Percentiles rank a stretch among this genome's conserved stretches.
Conservation (phyloP, 2,329 filamentous ascomycete genomes). For the Colletotrichum limetticola region DNA sequence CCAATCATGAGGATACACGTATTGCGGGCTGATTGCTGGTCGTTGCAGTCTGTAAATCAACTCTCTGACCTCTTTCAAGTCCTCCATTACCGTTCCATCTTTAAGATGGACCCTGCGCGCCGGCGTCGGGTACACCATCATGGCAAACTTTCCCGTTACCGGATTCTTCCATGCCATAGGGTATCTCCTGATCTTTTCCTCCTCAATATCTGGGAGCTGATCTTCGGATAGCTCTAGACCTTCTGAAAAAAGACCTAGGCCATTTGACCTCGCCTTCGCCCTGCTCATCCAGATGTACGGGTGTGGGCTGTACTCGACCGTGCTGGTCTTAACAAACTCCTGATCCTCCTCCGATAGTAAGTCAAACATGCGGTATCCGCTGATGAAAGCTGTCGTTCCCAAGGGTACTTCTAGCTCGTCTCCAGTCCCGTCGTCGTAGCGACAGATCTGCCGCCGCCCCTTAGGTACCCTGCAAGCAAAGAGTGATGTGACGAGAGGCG, state of each 20-base stretch:
- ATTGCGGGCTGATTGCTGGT: neutral
- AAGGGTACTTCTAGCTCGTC: neutral
- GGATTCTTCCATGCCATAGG: neutral
- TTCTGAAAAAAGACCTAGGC: neutral
- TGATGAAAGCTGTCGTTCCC: neutral
- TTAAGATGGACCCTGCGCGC: neutral
- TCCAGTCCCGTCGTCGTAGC: neutral
- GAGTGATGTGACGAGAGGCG: neutral
- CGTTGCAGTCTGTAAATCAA: neutral
- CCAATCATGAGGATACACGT: neutral
- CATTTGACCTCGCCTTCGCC: neutral
- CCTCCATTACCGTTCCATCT: neutral
- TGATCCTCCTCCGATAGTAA: neutral
- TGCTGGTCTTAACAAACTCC: neutral
- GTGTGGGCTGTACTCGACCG: neutral
- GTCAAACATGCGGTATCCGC: neutral
- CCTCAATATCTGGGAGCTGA: neutral
- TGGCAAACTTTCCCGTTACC: neutral
- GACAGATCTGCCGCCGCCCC: neutral
- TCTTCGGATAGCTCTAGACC: neutral
- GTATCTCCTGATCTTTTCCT: neutral
- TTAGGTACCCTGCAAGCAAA: neutral
- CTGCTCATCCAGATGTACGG: neutral
- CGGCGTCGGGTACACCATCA: neutral
- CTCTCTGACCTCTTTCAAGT: neutral